Evolutionary conservation across 805 yeast species (phyloP), one percentile per base, ranked within the genome.

Genomic region (Teunomyces stri): DNA sequence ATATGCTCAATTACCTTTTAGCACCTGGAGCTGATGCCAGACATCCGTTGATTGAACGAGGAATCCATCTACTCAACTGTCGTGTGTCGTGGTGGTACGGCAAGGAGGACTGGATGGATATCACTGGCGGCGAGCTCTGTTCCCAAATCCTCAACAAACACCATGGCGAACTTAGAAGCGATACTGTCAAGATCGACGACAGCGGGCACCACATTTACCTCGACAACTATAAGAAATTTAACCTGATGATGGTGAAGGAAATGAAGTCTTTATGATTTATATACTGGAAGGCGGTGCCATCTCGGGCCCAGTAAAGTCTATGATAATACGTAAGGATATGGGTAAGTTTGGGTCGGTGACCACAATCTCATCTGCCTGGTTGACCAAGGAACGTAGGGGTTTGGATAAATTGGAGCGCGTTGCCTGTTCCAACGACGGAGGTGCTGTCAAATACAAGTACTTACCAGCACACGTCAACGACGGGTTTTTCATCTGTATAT

Each of bases 1-100:
- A 92, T 62, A 84, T 92, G 74, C 71, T 94, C 53, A 87, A 89
- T 54, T 87, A 85, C 59, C 72, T 90, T 15, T 69, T 92, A 20
- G 91, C 89, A 0, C 96, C 97, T 5, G 99, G 98, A 3, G 98
- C 96, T 0, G 80, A 81, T 42, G 96, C 97, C 0, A 73, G 97
- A 51, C 69, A 78, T 56, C 96, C 98, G 1, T 69, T 92, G 45
- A 54, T 65, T 4, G 73, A 70, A 13, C 64, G 87, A 16, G 74
- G 70, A 1, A 72, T 85, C 11, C 66, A 76, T 27, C 67, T 74
- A 18, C 64, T 85, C 7, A 68, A 76, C 4, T 81, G 88, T 58
- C 81, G 86, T 34, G 71, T 89, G 29, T 62, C 76, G 5, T 94
- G 98, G 97, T 69, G 86, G 53, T 92, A 92, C 56, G 99, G 99